Conservation (phyloP, 2,329 filamentous ascomycete species). For the Fusarium cicatricum region DNA sequence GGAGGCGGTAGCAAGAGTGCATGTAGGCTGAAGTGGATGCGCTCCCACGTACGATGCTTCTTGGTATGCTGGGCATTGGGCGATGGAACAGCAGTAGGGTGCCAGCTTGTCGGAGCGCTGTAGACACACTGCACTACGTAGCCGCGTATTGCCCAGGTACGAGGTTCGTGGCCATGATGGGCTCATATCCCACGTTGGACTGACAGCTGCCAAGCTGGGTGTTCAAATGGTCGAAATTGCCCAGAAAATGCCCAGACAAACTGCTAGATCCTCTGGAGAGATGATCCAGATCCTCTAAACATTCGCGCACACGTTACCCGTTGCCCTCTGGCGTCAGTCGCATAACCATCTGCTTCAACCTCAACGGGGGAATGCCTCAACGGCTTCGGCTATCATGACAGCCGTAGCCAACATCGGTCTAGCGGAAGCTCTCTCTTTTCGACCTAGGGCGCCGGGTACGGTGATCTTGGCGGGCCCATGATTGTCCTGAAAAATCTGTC, state of each 20-base stretch:
- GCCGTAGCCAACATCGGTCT: conserved; percentile 36
- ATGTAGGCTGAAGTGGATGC: conserved; percentile 1
- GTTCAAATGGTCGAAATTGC: conserved; percentile 6
- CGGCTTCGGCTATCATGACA: conserved; percentile 41
- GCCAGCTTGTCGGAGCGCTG: background rate
- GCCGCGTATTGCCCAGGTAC: conserved; percentile 11
- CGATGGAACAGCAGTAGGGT: background rate
- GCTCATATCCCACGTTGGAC: conserved; percentile 2
- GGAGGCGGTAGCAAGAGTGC: conserved; percentile 1
- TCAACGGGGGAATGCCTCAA: conserved; percentile 30
- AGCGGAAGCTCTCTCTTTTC: conserved; percentile 37
- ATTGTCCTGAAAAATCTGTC: background rate
- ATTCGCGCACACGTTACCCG: background rate
- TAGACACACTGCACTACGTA: background rate
- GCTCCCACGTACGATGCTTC: conserved; percentile 12
- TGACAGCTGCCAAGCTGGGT: conserved; percentile 14
- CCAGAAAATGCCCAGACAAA: conserved; percentile 1
- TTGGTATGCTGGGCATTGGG: background rate
- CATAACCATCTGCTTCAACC: background rate
- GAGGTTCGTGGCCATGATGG: conserved; percentile 10
- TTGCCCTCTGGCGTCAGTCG: conserved; percentile 5
- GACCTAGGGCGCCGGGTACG: conserved; percentile 28
- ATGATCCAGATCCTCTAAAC: background rate
- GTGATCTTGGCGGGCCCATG: background rate
- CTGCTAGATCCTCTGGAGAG: conserved; percentile 7